Conservation (phyloP, 2,329 filamentous ascomycete genomes). For the Xylaria arbuscula region DNA sequence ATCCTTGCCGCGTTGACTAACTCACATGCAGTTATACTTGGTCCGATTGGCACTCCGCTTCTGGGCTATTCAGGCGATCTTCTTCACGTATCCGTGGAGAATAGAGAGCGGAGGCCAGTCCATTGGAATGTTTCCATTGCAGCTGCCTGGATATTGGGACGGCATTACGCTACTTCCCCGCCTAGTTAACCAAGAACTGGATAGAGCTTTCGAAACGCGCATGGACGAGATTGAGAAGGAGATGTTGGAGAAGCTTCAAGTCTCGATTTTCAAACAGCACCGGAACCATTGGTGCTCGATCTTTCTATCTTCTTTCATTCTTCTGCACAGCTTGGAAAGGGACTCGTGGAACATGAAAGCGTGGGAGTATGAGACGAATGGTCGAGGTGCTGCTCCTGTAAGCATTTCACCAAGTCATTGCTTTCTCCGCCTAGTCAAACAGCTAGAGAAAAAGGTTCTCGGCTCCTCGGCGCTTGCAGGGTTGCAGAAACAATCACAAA, state of each 20-base stretch:
- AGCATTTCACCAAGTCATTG: neutral
- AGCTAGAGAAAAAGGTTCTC: neutral
- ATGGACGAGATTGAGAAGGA: slow-evolving; percentile 31
- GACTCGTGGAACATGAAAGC: slow-evolving; percentile 33
- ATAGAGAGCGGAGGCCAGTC: slow-evolving; percentile 24
- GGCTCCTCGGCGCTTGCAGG: neutral
- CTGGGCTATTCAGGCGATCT: slow-evolving; percentile 29
- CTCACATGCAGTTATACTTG: slow-evolving; percentile 15
- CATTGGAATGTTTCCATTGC: slow-evolving; percentile 25
- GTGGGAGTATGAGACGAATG: slow-evolving; percentile 21
- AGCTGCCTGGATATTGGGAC: slow-evolving; percentile 29
- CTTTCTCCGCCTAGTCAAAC: neutral
- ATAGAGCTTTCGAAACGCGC: slow-evolving; percentile 27
- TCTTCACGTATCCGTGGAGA: slow-evolving; percentile 32
- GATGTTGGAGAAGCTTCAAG: slow-evolving; percentile 25
- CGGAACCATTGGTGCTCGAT: slow-evolving; percentile 29
- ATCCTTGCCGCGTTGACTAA: neutral
- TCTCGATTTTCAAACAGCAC: slow-evolving; percentile 29
- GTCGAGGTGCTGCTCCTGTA: slow-evolving; percentile 13
- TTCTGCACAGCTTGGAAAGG: slow-evolving; percentile 26
- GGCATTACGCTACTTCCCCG: slow-evolving; percentile 26
- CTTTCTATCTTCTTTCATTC: slow-evolving; percentile 23
- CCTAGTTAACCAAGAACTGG: slow-evolving; percentile 30
- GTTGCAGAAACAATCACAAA: neutral
- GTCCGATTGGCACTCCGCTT: slow-evolving; percentile 25